Percentiles rank a stretch among this genome's conserved stretches.
Evolutionary conservation across 805 yeast genomes (phyloP).

Genomic region (Zygotorulaspora danielsina): DNA sequence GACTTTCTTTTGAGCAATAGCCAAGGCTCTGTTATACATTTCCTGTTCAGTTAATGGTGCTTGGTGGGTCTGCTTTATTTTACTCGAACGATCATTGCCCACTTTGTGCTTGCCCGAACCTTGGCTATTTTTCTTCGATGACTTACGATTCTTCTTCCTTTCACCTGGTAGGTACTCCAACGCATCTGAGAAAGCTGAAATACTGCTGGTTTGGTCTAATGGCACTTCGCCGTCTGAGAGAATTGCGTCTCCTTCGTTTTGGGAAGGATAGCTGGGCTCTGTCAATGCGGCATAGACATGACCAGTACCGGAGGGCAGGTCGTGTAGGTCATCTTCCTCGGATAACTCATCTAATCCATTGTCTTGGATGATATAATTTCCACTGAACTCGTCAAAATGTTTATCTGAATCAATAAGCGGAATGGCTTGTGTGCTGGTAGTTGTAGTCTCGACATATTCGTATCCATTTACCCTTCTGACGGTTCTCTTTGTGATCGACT

Average conservation of each 20-base stretch:
- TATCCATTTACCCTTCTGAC: constrained; percentile 46
- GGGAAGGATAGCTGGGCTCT: constrained; percentile 6
- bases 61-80: background rate
- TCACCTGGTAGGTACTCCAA: constrained; percentile 20
- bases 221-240: constrained; percentile 12
- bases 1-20: constrained; percentile 53
- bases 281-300: constrained; percentile 11
- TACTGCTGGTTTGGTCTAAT: constrained; percentile 24
- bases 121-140: constrained; percentile 2
- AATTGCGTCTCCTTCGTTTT: background rate
- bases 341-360: constrained; percentile 16
- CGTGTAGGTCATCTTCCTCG: constrained; percentile 21
- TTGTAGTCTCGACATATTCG: constrained; percentile 47
- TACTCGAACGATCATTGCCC: background rate
- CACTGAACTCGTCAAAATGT: constrained; percentile 33
- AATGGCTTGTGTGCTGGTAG: constrained; percentile 34
- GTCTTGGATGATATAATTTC: constrained; percentile 20
- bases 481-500: constrained; percentile 52
- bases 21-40: constrained; percentile 51
- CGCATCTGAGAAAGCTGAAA: constrained; percentile 30
- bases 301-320: constrained; percentile 1
- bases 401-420: constrained; percentile 26
- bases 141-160: background rate
- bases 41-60: constrained; percentile 38
- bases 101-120: background rate